These are phyloP conservation scores for Aquilaria yunnanensis DNA, from an alignment of 345 rosid species.

Conservation along the genomic window DNA sequence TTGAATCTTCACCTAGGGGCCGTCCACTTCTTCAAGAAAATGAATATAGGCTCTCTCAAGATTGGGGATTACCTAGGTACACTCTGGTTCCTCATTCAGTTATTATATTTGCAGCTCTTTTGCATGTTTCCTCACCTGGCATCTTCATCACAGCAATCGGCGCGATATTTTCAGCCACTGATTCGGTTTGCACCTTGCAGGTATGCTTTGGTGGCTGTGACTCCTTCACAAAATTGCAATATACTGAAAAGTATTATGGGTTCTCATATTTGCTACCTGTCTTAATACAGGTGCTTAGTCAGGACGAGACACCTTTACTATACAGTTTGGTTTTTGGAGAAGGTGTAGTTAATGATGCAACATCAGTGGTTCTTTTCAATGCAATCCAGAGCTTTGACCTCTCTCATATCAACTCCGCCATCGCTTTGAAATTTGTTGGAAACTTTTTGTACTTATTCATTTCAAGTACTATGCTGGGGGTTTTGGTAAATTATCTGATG, in stretches of 20 bases:
- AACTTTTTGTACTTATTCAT: slow-evolving; percentile 39
- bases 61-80: slow-evolving; percentile 86
- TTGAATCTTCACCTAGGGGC: slow-evolving; percentile 44
- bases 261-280: neutral
- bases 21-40: slow-evolving; percentile 56
- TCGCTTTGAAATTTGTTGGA: slow-evolving; percentile 28
- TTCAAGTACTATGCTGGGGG: slow-evolving; percentile 40
- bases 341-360: slow-evolving; percentile 48
- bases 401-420: slow-evolving; percentile 27
- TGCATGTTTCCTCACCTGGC: neutral
- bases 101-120: neutral
- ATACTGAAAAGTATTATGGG: too few species aligned
- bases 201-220: slow-evolving; percentile 10
- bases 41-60: slow-evolving; percentile 56
- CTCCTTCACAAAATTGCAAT: neutral
- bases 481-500: slow-evolving; percentile 14
- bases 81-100: neutral
- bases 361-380: slow-evolving; percentile 47
- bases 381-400: slow-evolving; percentile 41
- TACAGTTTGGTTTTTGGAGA: slow-evolving; percentile 49
- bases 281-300: slow-evolving; percentile 33
- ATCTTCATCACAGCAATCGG: slow-evolving; percentile 36
- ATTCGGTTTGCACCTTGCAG: slow-evolving; percentile 53
- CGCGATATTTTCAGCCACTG: slow-evolving; percentile 49
- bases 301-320: slow-evolving; percentile 43